Evolutionary conservation across 805 yeast species (phyloP).

Genomic region (Kurtzmaniella cleridarum): DNA sequence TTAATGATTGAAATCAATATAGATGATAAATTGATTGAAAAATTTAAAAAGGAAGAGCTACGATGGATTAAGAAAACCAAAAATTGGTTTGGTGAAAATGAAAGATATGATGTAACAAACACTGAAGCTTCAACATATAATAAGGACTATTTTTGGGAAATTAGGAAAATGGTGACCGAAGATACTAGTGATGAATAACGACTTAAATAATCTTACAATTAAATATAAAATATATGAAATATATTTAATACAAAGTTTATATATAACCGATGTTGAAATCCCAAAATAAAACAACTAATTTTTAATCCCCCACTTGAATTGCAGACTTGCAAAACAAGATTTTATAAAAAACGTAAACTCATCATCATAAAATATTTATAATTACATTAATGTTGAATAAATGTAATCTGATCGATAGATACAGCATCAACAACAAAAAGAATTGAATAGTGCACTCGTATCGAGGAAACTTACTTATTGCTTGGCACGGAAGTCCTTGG

Average conservation of each 20-base stretch:
- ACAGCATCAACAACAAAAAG: conserved; percentile 35
- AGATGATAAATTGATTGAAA: conserved; percentile 21
- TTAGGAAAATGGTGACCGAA: conserved; percentile 38
- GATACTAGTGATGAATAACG: conserved; percentile 6
- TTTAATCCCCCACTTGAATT: conserved; percentile 27
- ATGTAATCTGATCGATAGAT: conserved; percentile 26
- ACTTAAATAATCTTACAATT: neutral
- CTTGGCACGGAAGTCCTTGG: conserved; percentile 73
- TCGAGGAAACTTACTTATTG: conserved; percentile 17
- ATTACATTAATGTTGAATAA: conserved; percentile 49
- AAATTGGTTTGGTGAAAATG: conserved; percentile 33
- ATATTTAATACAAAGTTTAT: conserved; percentile 6
- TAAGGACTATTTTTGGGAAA: conserved; percentile 36
- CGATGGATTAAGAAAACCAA: conserved; percentile 28
- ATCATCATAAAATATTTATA: conserved; percentile 9
- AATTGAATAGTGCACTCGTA: conserved; percentile 34
- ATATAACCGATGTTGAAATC: conserved; percentile 46
- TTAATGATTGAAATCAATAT: conserved; percentile 21
- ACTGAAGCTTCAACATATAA: conserved; percentile 10
- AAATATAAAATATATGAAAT: neutral
- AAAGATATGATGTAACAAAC: conserved; percentile 15
- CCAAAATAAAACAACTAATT: conserved; percentile 19
- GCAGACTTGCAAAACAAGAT: conserved; percentile 5
- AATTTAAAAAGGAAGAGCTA: conserved; percentile 31
- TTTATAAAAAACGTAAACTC: conserved; percentile 11